phyloP scores from a whole-genome alignment of 2,329 filamentous ascomycete genomes.

The Colletotrichum sp. region DNA sequence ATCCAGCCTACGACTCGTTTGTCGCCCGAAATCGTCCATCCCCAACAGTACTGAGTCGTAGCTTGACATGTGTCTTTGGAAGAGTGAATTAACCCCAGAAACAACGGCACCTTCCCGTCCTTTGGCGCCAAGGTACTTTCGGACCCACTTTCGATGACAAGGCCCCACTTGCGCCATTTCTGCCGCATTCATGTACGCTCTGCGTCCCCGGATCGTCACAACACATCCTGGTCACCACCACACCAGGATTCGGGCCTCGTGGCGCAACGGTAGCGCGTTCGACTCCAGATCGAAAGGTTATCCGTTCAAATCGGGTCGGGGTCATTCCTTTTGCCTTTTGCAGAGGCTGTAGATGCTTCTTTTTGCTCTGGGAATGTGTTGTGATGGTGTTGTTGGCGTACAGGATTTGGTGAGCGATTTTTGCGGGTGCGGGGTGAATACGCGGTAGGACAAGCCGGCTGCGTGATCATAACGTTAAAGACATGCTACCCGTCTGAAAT shows the following conservation, averaged over 20 bases:
- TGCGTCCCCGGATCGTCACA: accelerated
- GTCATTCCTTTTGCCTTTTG: not conserved
- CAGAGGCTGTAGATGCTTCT: not conserved
- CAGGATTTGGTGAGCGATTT: not conserved
- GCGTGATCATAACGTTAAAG: not conserved
- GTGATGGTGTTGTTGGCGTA: not conserved
- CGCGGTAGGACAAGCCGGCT: not conserved
- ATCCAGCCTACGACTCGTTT: not conserved
- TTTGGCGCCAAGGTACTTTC: not conserved
- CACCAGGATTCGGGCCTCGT: not conserved
- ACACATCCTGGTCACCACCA: not conserved
- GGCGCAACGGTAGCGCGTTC: conserved; percentile 21
- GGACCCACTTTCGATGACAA: not conserved
- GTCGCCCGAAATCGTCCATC: not conserved
- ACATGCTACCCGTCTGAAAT: not conserved
- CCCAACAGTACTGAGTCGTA: not conserved
- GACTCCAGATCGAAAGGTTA: conserved; percentile 23
- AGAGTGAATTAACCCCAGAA: not conserved
- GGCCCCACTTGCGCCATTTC: not conserved
- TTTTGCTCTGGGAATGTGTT: not conserved
- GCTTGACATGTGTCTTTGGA: not conserved
- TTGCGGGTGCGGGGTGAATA: not conserved
- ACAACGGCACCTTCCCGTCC: not conserved
- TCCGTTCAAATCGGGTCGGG: conserved; percentile 20
- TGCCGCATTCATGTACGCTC: not conserved